Evolutionary conservation across 2,329 filamentous ascomycete genomes (phyloP).

Genomic region (Claviceps citrina): DNA sequence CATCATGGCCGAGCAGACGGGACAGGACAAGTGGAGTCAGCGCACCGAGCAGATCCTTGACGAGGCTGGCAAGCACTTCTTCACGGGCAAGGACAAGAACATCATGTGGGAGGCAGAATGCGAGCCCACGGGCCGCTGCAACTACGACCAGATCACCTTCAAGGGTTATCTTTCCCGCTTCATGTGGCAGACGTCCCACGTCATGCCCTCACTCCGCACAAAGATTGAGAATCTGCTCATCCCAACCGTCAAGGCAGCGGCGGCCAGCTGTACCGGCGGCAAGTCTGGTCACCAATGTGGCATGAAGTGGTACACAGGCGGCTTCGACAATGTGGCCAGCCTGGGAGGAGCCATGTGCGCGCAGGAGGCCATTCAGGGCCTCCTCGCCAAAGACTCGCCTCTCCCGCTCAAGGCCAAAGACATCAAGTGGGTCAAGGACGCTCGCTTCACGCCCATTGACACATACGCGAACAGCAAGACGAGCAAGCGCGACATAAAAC

Average conservation of each 20-base stretch:
- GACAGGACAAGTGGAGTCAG: no score
- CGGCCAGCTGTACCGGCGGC: slow-evolving; percentile 40
- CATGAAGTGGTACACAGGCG: slow-evolving; percentile 45
- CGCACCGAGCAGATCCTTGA: no score
- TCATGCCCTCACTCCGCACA: slow-evolving; percentile 38
- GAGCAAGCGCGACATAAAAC: slow-evolving; percentile 5
- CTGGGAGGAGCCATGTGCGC: slow-evolving; percentile 51
- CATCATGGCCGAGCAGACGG: slow-evolving; percentile 49
- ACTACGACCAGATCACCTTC: slow-evolving; percentile 50
- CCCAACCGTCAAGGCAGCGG: slow-evolving; percentile 40
- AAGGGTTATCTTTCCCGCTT: slow-evolving; percentile 53
- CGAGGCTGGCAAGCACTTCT: slow-evolving; percentile 39
- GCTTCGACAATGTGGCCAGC: slow-evolving; percentile 38
- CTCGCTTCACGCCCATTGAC: no score
- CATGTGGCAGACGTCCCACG: slow-evolving; percentile 41
- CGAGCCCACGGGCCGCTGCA: slow-evolving; percentile 41
- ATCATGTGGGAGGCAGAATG: slow-evolving; percentile 55
- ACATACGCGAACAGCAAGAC: slow-evolving; percentile 4
- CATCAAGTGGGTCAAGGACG: slow-evolving; percentile 5
- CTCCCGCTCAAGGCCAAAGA: slow-evolving; percentile 29
- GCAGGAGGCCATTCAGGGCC: slow-evolving; percentile 45
- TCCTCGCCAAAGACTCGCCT: slow-evolving; percentile 29
- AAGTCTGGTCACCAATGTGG: slow-evolving; percentile 38
- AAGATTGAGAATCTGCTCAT: slow-evolving; percentile 33
- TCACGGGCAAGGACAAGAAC: slow-evolving; percentile 34